A percentile compares a stretch with the other conserved stretches of the same genome.
Evolutionary conservation across 176 grass and related monocot genomes (phyloP).

Genomic region (Oryza longistaminata): DNA sequence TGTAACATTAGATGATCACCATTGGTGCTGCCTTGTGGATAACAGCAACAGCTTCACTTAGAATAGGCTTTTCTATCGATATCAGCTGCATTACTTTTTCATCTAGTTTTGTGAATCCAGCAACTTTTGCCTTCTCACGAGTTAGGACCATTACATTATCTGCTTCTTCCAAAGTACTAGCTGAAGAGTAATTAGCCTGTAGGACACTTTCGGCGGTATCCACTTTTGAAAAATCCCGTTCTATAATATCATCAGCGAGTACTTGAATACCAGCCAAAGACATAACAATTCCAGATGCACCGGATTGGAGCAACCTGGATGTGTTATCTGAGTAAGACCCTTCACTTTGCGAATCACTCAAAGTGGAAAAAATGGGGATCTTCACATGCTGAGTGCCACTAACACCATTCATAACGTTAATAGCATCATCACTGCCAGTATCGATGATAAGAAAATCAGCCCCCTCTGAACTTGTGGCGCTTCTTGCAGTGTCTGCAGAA

Average conservation of each 20-base stretch:
- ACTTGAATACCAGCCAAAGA: conserved; percentile 57
- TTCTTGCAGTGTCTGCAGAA: conserved; percentile 63
- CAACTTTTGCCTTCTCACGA: conserved; percentile 56
- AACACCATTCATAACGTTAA: conserved; percentile 36
- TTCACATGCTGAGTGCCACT: conserved; percentile 56
- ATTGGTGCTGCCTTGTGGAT: conserved; percentile 90
- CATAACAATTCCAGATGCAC: conserved; percentile 75
- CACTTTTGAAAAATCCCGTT: conserved; percentile 54
- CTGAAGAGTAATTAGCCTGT: conserved; percentile 50
- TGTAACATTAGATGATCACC: conserved; percentile 99
- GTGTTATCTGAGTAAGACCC: conserved; percentile 53
- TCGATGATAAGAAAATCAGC: conserved; percentile 94
- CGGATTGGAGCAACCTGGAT: conserved; percentile 71
- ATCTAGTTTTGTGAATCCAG: conserved; percentile 85
- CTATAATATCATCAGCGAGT: conserved; percentile 56
- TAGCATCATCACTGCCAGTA: conserved; percentile 32
- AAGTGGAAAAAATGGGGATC: conserved; percentile 76
- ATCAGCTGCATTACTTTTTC: conserved; percentile 70
- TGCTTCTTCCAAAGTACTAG: conserved; percentile 41
- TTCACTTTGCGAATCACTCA: conserved; percentile 41
- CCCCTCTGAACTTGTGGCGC: conserved; percentile 75
- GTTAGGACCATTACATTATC: conserved; percentile 49
- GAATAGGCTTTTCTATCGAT: conserved; percentile 63
- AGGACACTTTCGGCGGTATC: conserved; percentile 32
- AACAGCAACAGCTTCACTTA: conserved; percentile 73